Percentiles rank a stretch among this genome's conserved stretches.
phyloP scores from a whole-genome alignment of 257 asterid species.

The Apocynum venetum region DNA sequence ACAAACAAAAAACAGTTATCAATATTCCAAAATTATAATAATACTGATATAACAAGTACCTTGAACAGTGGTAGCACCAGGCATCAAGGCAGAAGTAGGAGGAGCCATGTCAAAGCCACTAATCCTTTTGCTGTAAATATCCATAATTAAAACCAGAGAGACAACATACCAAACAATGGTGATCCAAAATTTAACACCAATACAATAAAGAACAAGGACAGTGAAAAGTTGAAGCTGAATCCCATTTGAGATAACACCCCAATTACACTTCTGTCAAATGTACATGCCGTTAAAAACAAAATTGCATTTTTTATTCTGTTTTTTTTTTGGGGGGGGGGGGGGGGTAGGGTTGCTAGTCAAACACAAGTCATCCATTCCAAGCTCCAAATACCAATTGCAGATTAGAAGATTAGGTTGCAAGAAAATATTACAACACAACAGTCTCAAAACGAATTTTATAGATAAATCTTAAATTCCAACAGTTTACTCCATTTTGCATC shows the following conservation, averaged over 20 bases:
- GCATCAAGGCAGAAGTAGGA: conserved; percentile 35
- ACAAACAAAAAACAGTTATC: conserved; percentile 42
- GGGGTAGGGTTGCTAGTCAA: background rate
- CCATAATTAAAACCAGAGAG: conserved; percentile 27
- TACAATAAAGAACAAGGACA: background rate
- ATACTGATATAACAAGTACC: conserved; percentile 43
- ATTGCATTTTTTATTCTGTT: no score
- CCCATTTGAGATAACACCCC: background rate
- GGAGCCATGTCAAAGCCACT: conserved; percentile 16
- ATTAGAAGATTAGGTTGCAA: background rate
- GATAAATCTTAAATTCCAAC: background rate
- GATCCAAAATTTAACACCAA: background rate
- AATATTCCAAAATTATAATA: conserved; percentile 22
- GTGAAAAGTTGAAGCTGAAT: background rate
- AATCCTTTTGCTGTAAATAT: conserved; percentile 16
- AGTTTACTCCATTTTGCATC: background rate
- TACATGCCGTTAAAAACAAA: background rate
- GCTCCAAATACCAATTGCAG: background rate
- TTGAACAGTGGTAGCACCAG: conserved; percentile 34
- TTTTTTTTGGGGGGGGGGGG: background rate
- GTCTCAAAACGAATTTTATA: background rate
- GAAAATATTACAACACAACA: background rate
- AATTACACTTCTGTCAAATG: background rate
- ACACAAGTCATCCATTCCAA: background rate
- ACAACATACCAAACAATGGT: conserved; percentile 22